Conservation (phyloP, 306 rosid species). For the Acacia crassicarpa region DNA sequence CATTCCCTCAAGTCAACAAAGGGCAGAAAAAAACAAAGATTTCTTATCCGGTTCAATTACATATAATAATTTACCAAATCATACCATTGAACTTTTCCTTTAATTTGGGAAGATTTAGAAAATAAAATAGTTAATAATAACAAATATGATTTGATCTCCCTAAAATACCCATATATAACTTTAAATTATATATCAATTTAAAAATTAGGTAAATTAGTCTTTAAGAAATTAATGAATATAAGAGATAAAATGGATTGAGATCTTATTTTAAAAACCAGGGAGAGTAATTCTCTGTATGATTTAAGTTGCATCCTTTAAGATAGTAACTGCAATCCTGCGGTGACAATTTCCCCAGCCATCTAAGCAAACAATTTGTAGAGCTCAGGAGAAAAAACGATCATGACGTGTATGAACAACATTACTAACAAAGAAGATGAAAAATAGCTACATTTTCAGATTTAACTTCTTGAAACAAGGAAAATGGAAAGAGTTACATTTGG, state of each 20-base stretch:
- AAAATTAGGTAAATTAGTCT: no score
- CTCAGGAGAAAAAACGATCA: constrained; percentile 20
- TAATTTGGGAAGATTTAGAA: not conserved
- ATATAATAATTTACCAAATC: not conserved
- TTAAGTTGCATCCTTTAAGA: not conserved
- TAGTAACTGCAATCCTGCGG: not conserved
- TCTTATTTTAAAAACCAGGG: no score
- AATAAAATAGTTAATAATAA: no score
- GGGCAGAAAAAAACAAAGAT: not conserved
- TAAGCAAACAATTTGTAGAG: not conserved
- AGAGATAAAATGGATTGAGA: no score
- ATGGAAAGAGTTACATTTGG: constrained; percentile 31
- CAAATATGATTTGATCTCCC: no score
- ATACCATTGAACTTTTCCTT: not conserved
- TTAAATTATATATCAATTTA: no score
- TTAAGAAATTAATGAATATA: no score
- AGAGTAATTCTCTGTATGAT: not conserved
- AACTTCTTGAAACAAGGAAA: constrained; percentile 34
- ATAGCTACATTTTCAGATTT: constrained; percentile 27
- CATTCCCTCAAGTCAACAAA: not conserved
- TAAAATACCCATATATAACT: no score
- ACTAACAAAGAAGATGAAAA: constrained; percentile 12
- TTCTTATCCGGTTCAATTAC: not conserved
- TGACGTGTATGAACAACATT: constrained; percentile 14
- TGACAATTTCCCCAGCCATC: not conserved